phyloP scores from a whole-genome alignment of 176 grass and related monocot species.

The Triticum urartu region DNA sequence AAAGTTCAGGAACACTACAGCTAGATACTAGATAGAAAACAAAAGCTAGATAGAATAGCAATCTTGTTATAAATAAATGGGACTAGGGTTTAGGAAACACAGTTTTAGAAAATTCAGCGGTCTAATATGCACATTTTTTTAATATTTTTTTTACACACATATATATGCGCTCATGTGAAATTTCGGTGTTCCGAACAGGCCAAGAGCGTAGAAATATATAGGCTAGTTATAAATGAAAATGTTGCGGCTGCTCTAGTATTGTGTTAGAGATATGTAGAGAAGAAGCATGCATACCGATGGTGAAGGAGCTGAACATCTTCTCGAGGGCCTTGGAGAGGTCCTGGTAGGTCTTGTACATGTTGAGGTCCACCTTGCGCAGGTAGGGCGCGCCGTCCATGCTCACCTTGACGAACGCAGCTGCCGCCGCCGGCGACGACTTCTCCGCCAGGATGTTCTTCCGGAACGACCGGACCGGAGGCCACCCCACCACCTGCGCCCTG shows the following conservation, averaged over 20 bases:
- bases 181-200: background rate
- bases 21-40: background rate
- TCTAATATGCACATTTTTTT: no score
- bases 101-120: no score
- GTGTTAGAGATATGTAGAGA: background rate
- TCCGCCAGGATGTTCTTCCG: slow-evolving; percentile 89
- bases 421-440: slow-evolving; percentile 20
- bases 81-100: no score
- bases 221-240: no score
- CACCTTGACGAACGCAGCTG: slow-evolving; percentile 71
- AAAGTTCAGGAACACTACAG: background rate
- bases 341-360: slow-evolving; percentile 85
- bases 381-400: slow-evolving; percentile 94
- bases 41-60: no score
- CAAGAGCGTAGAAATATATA: background rate
- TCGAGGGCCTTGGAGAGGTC: slow-evolving; percentile 86
- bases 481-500: slow-evolving; percentile 91
- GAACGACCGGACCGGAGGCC: slow-evolving; percentile 93
- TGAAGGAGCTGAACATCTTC: slow-evolving; percentile 96
- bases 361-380: slow-evolving; percentile 94
- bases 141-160: no score
- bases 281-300: slow-evolving; percentile 43
- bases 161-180: background rate
- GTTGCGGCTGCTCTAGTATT: background rate
- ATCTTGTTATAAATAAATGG: no score